Evolutionary conservation across 257 asterid species (phyloP), one percentile per base, ranked within the genome.

Genomic region (Solanum ahanhuiri): DNA sequence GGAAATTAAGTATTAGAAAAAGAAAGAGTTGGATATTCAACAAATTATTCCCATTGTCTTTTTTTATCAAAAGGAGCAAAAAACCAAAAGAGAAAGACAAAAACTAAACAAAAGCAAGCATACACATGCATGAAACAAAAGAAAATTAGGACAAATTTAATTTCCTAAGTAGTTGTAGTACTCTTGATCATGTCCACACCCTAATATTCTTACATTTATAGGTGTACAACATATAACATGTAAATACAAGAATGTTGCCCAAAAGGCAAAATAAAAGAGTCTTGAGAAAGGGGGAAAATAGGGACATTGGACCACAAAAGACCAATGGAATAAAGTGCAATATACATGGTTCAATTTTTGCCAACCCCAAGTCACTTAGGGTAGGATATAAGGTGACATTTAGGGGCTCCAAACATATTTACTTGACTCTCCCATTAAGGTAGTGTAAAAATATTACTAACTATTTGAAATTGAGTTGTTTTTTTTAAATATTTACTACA

Each of bases 351-450:
- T 51, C 63, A 73, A 22, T 86, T 73, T 85, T 79, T 87, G 45
- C 57, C 66, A 79, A 8, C 45, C 37, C 86, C 79, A 87, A 83
- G 88, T 89, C 88, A 84, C 41, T 48, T 79, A 17, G 41, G 84
- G 18, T 43, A 81, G 73, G 83, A 45, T 58, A 70, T 89, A 89
- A 88, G 86, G 72, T 70, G 86, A 72, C 87, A 83, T 91, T 92
- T 89, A 69, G 89, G 93, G 95, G 95, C 96, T 93, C 95, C 88
- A 93, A 91, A 90, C 90, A 92, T 54, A 6, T 54, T 81, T 77
- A 15, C 67, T 77, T 88, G 83, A 66, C 85, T 83, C 87, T 81
- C 89, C 92, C 92, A 86, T 90, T 87, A 89, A 83, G 87, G 76
- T 87, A 88, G 88, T 88, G 84, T 76, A 57, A 12, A 30, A 31